phyloP scores from a whole-genome alignment of 2,329 filamentous ascomycete genomes.

The Chaetomium olivaceum region DNA sequence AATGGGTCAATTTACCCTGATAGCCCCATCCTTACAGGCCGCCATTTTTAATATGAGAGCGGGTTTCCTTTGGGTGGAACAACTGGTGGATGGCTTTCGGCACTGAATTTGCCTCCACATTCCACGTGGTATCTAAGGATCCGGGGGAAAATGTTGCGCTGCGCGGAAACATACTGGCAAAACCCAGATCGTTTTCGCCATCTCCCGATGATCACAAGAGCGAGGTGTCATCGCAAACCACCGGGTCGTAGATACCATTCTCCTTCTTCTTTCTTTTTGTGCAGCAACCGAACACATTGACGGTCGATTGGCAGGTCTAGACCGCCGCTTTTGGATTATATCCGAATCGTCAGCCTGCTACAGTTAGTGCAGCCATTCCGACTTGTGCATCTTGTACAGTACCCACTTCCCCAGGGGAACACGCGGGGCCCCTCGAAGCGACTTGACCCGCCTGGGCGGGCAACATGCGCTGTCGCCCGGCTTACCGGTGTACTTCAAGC shows the following conservation, averaged over 20 bases:
- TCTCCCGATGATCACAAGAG: slow-evolving; percentile 3
- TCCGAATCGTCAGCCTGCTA: neutral
- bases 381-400: neutral
- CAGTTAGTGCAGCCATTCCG: neutral
- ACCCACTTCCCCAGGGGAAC: neutral
- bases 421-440: neutral
- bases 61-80: slow-evolving; percentile 14
- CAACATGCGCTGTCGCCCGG: slow-evolving; percentile 12
- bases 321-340: neutral
- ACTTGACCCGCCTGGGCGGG: neutral
- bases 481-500: neutral
- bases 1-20: slow-evolving; percentile 30
- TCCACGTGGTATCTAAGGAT: slow-evolving; percentile 15
- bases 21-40: slow-evolving; percentile 10
- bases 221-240: neutral
- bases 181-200: neutral
- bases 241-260: neutral
- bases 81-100: neutral
- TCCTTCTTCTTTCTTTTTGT: slow-evolving; percentile 4
- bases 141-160: slow-evolving; percentile 6
- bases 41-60: slow-evolving; percentile 21
- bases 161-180: neutral
- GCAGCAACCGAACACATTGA: slow-evolving; percentile 5
- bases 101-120: neutral
- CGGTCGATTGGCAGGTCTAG: neutral